Percentiles rank a stretch among this genome's conserved stretches.
Evolutionary conservation across 116 monocot genomes (phyloP).

Genomic region (Zostera marina): DNA sequence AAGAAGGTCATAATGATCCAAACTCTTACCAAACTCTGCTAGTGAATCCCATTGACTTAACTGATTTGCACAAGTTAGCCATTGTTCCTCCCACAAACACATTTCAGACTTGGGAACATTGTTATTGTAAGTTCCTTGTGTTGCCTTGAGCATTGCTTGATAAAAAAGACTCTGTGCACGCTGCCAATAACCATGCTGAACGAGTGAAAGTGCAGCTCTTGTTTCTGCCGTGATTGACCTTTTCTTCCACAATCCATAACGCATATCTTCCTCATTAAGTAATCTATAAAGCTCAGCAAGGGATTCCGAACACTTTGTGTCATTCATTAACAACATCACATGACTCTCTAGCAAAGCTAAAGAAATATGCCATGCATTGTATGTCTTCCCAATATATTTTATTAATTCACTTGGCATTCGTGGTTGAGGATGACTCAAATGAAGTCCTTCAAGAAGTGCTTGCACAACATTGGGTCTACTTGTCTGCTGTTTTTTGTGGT

Average conservation of each 20-base stretch:
- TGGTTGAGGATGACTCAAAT: conserved; percentile 96
- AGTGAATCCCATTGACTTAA: conserved; percentile 93
- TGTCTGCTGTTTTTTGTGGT: conserved; percentile 89
- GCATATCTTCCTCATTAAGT: conserved; percentile 98
- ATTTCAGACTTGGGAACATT: conserved; percentile 93
- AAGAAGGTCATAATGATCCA: conserved; percentile 95
- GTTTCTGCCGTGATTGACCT: conserved; percentile 97
- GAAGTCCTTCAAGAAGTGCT: conserved; percentile 96
- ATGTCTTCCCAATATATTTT: conserved; percentile 95
- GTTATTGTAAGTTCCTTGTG: conserved; percentile 97
- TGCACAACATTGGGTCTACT: conserved; percentile 94
- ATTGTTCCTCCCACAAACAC: conserved; percentile 99
- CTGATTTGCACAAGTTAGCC: conserved; percentile 83
- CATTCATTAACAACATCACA: conserved; percentile 91
- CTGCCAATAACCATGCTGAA: conserved; percentile 99
- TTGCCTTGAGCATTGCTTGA: conserved; percentile 98
- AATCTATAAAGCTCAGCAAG: conserved; percentile 89
- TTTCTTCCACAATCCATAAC: conserved; percentile 96
- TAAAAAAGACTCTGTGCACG: conserved; percentile 85
- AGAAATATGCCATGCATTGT: conserved; percentile 95
- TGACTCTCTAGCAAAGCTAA: conserved; percentile 85
- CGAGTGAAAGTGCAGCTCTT: conserved; percentile 84
- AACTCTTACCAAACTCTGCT: conserved; percentile 84
- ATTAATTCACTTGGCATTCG: conserved; percentile 99
- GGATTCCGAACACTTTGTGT: conserved; percentile 90